Base-by-base conservation (phyloP, 2,329 filamentous ascomycete genomes). In the Sphaceloma murrayae region DNA sequence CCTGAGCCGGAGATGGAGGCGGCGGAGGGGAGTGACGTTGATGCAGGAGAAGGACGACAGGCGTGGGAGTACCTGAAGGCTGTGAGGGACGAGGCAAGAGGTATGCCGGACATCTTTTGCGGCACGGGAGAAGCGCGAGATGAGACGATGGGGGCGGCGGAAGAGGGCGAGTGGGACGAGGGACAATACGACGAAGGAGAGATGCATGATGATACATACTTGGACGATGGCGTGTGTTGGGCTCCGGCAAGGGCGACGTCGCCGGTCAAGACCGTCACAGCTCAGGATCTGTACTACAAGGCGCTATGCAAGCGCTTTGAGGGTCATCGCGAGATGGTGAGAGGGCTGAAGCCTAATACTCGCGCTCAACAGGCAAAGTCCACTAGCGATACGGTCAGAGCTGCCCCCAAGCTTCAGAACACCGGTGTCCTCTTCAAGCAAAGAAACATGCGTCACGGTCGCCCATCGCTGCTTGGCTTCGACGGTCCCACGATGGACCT, bases 201-300 rank as follows among this genome's bases (percentile, higher is more conserved):
- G 24, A 51, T 58, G 10, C 48, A 52, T 31, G 75, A 81, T 54
- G 65, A 69, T 16, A 82, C 81, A 8, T 80, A 77, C 56, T 91
- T 85, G 58, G 67, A 78, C 11, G 84, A 94, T 53, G 87, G 86
- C 38, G 82, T 85, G 27, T 94, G 86, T 59, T 76, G 81, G 17
- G 82, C 79, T 3, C 68, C 72, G 2, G 71, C 75, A 16, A 19
- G 17, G 16, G 18, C 17, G 36, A 50, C 9, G 47, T 54, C 1
- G 49, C 53, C 7, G 55, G 58, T 8, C 58, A 60, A 17, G 52
- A 57, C 10, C 8, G 32, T 34, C 8, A 57, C 45, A 73, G 42
- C 83, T 1, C 75, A 77, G 58, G 66, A 77, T 18, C 73, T 73
- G 30, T 94, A 86, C 62, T 84, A 82, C 56, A 62, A 69, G 30